Evolutionary conservation across 176 grass and related monocot species (phyloP).

Genomic region (Paspalum notatum): DNA sequence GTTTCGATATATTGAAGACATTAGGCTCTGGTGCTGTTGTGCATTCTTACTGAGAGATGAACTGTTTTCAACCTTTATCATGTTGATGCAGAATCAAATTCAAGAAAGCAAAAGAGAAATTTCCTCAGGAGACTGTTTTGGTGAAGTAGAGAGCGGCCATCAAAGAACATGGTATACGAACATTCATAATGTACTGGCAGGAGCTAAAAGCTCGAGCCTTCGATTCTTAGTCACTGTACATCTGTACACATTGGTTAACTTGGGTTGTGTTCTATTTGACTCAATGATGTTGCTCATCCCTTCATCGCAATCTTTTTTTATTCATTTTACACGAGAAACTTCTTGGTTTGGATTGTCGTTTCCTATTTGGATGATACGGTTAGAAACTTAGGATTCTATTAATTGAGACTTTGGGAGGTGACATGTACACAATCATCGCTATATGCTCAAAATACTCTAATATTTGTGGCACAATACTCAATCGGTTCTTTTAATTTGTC

Average conservation of each 20-base stretch:
- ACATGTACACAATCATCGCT: neutral
- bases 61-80: conserved; percentile 10
- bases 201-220: neutral
- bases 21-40: neutral
- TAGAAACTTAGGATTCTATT: neutral
- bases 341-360: neutral
- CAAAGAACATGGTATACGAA: conserved; percentile 5
- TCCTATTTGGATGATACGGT: conserved; percentile 2
- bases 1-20: neutral
- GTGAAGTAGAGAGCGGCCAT: conserved; percentile 18
- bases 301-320: neutral
- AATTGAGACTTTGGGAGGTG: too few species aligned
- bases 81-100: conserved; percentile 38
- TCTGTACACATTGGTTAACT: neutral
- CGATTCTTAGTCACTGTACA: neutral
- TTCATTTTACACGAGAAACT: neutral
- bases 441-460: neutral
- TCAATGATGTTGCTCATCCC: neutral
- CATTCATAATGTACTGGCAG: neutral
- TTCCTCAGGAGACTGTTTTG: conserved; percentile 48
- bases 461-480: neutral
- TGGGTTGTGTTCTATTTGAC: neutral
- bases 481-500: neutral
- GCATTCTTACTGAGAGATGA: conserved; percentile 4
- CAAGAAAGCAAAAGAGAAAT: conserved; percentile 37